A percentile compares a stretch with the other conserved stretches of the same genome.
Evolutionary conservation across 2,329 filamentous ascomycete species (phyloP).

Genomic region (Gremmenia infestans): DNA sequence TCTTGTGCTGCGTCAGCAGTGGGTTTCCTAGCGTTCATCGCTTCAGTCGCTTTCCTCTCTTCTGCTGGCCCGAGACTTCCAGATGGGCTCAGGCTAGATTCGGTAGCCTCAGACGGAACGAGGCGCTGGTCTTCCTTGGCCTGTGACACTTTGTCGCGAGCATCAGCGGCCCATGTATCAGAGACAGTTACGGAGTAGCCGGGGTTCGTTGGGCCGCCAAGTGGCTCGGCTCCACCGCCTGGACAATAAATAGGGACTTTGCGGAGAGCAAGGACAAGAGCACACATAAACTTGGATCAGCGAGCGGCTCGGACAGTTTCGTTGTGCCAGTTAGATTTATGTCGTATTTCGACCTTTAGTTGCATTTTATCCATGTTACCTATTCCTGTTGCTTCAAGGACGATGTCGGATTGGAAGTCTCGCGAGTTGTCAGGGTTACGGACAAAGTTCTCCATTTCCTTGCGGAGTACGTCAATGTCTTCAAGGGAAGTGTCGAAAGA

Average conservation of each 20-base stretch:
- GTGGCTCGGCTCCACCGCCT: constrained; percentile 52
- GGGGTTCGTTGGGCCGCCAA: constrained; percentile 40
- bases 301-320: constrained; percentile 72
- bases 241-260: constrained; percentile 78
- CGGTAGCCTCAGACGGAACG: too few relatives aligned
- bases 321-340: constrained; percentile 89
- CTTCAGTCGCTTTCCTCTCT: too few relatives aligned
- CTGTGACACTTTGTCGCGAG: too few relatives aligned
- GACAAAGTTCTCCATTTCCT: constrained; percentile 81
- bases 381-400: constrained; percentile 69
- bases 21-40: too few relatives aligned
- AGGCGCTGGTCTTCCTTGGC: too few relatives aligned
- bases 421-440: constrained; percentile 66
- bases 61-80: too few relatives aligned
- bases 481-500: constrained; percentile 81
- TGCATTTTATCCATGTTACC: constrained; percentile 81
- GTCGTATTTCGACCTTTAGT: constrained; percentile 73
- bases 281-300: constrained; percentile 93
- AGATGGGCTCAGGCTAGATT: too few relatives aligned
- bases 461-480: constrained; percentile 75
- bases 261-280: constrained; percentile 74
- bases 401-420: constrained; percentile 81
- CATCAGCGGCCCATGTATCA: too few relatives aligned
- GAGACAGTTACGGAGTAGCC: too few relatives aligned
- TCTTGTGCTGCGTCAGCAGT: too few relatives aligned